Percentiles rank a stretch among this genome's conserved stretches.
Conservation (phyloP, 2,329 filamentous ascomycete species). For the Cryphonectria parasitica region DNA sequence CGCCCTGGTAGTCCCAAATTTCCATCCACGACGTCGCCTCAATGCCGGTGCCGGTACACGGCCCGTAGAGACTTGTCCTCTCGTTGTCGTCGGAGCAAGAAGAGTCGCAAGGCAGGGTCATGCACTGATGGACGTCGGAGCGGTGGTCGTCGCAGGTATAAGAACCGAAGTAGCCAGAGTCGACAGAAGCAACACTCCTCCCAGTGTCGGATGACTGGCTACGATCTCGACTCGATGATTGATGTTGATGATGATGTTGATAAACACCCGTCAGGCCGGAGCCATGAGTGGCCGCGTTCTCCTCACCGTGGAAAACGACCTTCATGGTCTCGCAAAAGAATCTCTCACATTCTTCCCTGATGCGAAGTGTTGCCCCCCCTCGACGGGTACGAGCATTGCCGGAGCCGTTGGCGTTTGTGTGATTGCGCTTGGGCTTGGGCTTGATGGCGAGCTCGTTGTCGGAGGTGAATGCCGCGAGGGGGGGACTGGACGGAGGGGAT, state of each 20-base stretch:
- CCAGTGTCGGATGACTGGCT: slow-evolving; percentile 10
- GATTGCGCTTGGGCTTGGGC: slow-evolving; percentile 55
- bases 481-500: slow-evolving; percentile 86
- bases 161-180: slow-evolving; percentile 31
- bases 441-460: slow-evolving; percentile 69
- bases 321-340: slow-evolving; percentile 98
- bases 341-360: slow-evolving; percentile 99
- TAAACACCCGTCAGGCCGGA: slow-evolving; percentile 84
- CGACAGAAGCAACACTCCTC: slow-evolving; percentile 23
- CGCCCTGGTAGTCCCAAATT: slow-evolving; percentile 84
- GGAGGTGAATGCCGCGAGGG: slow-evolving; percentile 75
- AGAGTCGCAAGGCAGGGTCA: slow-evolving; percentile 55
- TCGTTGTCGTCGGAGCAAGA: slow-evolving; percentile 34
- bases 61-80: slow-evolving; percentile 31
- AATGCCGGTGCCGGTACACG: slow-evolving; percentile 36
- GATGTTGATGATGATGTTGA: slow-evolving; percentile 42
- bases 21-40: slow-evolving; percentile 69
- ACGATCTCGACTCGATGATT: slow-evolving; percentile 19
- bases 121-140: slow-evolving; percentile 33
- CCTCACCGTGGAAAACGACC: slow-evolving; percentile 95
- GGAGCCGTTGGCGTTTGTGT: slow-evolving; percentile 36
- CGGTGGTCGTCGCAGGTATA: slow-evolving; percentile 32
- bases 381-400: slow-evolving; percentile 57
- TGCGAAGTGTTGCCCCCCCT: slow-evolving; percentile 94
- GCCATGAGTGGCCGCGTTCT: slow-evolving; percentile 74